Percentiles rank a stretch among this genome's conserved stretches.
Evolutionary conservation across 2,329 filamentous ascomycete genomes (phyloP).

Genomic region (Phialophora chinensis): DNA sequence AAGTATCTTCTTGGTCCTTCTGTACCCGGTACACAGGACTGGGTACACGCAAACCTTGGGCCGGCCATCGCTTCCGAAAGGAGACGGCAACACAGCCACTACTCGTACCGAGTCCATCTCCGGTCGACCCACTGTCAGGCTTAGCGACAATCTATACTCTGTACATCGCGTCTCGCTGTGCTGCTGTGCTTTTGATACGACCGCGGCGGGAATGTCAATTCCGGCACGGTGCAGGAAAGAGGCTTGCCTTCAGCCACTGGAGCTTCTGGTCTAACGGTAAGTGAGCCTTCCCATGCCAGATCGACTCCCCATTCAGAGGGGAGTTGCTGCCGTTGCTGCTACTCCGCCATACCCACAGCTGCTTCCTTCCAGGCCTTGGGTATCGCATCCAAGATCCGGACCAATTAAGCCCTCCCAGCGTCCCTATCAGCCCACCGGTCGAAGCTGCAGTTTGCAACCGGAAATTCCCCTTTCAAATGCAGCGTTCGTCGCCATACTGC

Average conservation of each 20-base stretch:
- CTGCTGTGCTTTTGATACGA: slow-evolving; percentile 9
- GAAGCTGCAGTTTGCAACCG: slow-evolving; percentile 9
- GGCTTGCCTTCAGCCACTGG: slow-evolving; percentile 17
- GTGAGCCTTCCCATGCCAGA: slow-evolving; percentile 4
- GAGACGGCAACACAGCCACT: background rate
- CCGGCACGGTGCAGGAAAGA: slow-evolving; percentile 2
- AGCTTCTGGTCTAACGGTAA: slow-evolving; percentile 10
- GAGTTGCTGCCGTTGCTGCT: background rate
- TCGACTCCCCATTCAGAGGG: background rate
- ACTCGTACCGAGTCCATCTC: background rate
- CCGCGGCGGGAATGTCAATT: background rate
- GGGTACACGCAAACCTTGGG: background rate
- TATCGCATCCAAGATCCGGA: slow-evolving; percentile 30
- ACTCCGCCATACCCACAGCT: slow-evolving; percentile 27
- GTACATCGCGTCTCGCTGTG: background rate
- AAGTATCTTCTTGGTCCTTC: background rate
- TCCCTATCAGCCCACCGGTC: slow-evolving; percentile 11
- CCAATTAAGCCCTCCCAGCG: slow-evolving; percentile 23
- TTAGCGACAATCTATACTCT: slow-evolving; percentile 6
- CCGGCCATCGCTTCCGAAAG: background rate
- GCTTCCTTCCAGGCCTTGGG: slow-evolving; percentile 19
- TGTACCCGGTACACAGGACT: background rate
- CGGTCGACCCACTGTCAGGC: slow-evolving; percentile 9
- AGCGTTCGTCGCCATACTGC: background rate
- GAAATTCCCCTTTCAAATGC: slow-evolving; percentile 13